Percentiles rank a stretch among this genome's conserved stretches.
phyloP scores from a whole-genome alignment of 2,329 filamentous ascomycete genomes.

The Ambrosiella beaveri region DNA sequence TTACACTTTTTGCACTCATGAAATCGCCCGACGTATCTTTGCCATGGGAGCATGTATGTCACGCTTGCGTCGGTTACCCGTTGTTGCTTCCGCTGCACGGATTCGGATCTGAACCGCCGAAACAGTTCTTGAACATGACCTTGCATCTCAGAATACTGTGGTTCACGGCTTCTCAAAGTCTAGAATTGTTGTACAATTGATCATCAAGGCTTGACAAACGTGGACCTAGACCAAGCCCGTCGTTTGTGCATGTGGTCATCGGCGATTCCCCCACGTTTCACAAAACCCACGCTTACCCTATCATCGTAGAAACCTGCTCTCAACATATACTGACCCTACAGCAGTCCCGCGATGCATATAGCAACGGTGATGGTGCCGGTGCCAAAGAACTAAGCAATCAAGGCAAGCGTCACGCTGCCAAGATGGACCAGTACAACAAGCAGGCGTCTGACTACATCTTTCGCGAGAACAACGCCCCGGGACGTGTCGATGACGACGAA shows the following conservation, averaged over 20 bases:
- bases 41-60: too few species aligned
- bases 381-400: conserved; percentile 74
- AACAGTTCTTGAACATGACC: too few species aligned
- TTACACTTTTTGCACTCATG: not conserved
- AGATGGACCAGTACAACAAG: conserved; percentile 77
- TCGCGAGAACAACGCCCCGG: conserved; percentile 74
- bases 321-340: not conserved
- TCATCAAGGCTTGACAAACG: too few species aligned
- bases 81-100: too few species aligned
- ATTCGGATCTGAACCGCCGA: too few species aligned
- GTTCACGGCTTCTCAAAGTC: too few species aligned
- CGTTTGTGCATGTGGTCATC: too few species aligned
- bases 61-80: too few species aligned
- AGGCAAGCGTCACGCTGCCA: conserved; percentile 65
- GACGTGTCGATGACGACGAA: conserved; percentile 58
- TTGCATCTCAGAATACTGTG: too few species aligned
- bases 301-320: not conserved
- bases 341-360: conserved; percentile 63
- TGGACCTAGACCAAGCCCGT: too few species aligned
- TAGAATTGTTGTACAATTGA: too few species aligned
- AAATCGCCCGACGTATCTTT: too few species aligned
- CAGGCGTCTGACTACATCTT: conserved; percentile 92
- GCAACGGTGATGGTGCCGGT: conserved; percentile 60
- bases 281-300: not conserved
- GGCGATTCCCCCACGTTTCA: not conserved